phyloP scores from a whole-genome alignment of 2,329 filamentous ascomycete genomes.

The Diplodia seriata region DNA sequence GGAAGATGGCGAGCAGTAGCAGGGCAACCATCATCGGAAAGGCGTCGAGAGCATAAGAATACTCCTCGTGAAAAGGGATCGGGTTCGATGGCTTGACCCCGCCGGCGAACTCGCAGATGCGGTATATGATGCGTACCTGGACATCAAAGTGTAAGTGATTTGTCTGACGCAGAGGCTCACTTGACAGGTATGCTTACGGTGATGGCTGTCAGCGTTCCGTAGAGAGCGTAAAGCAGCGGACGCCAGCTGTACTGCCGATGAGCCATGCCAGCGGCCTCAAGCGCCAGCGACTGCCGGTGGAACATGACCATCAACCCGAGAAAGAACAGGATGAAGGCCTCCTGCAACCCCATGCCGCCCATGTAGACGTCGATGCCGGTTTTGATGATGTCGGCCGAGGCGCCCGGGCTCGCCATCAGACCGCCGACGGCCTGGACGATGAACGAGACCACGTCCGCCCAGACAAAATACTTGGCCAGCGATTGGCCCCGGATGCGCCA shows the following conservation, averaged over 20 bases:
- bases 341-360: constrained; percentile 40
- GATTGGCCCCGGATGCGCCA: constrained; percentile 47
- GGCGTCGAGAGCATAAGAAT: constrained; percentile 61
- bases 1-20: constrained; percentile 38
- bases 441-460: constrained; percentile 55
- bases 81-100: constrained; percentile 54
- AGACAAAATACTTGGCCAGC: constrained; percentile 53
- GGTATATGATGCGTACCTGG: constrained; percentile 63
- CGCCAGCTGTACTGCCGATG: constrained; percentile 32
- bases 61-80: constrained; percentile 60
- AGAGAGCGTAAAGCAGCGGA: constrained; percentile 49
- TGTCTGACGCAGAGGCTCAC: too few relatives aligned
- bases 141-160: background rate
- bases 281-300: constrained; percentile 33
- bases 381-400: constrained; percentile 40
- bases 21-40: constrained; percentile 60
- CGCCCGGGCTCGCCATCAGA: constrained; percentile 44
- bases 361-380: constrained; percentile 55
- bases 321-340: constrained; percentile 41
- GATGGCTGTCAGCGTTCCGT: constrained; percentile 52
- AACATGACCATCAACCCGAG: constrained; percentile 36
- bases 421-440: constrained; percentile 53
- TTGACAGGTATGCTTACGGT: constrained; percentile 40
- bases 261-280: constrained; percentile 6
- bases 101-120: constrained; percentile 62